Conservation (phyloP, 352 stramenopile species). For the Phytophthora idaei region DNA sequence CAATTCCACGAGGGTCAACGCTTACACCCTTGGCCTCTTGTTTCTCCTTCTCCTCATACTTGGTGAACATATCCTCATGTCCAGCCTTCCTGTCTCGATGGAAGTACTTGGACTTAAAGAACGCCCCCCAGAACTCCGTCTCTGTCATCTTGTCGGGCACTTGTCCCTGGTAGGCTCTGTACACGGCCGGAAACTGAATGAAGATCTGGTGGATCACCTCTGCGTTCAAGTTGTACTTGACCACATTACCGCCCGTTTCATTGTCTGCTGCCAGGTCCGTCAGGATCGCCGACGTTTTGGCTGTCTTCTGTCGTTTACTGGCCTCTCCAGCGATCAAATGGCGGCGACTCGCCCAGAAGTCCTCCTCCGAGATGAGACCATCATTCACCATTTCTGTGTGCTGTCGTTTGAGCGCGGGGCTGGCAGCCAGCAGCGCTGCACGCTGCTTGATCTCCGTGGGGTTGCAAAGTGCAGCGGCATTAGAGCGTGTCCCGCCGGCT, state of each 20-base stretch:
- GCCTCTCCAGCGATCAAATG: conserved; percentile 85
- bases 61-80: conserved; percentile 87
- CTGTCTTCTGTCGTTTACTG: conserved; percentile 86
- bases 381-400: conserved; percentile 90
- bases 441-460: conserved; percentile 86
- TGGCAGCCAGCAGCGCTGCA: conserved; percentile 71
- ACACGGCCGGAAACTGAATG: conserved; percentile 87
- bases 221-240: conserved; percentile 91
- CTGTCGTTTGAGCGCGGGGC: conserved; percentile 81
- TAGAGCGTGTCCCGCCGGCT: conserved; percentile 41
- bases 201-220: conserved; percentile 92
- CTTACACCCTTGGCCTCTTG: conserved; percentile 48
- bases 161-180: conserved; percentile 84
- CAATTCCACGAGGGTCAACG: conserved; percentile 66
- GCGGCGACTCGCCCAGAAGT: conserved; percentile 85
- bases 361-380: conserved; percentile 83
- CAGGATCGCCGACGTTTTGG: conserved; percentile 84
- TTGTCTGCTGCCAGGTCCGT: conserved; percentile 81
- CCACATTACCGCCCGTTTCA: conserved; percentile 70
- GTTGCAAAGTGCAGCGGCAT: conserved; percentile 66
- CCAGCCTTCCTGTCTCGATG: conserved; percentile 82
- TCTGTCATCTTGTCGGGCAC: conserved; percentile 91
- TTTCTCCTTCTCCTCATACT: conserved; percentile 83
- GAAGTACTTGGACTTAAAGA: conserved; percentile 92
- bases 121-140: conserved; percentile 88